These are phyloP conservation scores for Phytophthora quininea DNA, from an alignment of 352 stramenopile species.

Conservation along the genomic window DNA sequence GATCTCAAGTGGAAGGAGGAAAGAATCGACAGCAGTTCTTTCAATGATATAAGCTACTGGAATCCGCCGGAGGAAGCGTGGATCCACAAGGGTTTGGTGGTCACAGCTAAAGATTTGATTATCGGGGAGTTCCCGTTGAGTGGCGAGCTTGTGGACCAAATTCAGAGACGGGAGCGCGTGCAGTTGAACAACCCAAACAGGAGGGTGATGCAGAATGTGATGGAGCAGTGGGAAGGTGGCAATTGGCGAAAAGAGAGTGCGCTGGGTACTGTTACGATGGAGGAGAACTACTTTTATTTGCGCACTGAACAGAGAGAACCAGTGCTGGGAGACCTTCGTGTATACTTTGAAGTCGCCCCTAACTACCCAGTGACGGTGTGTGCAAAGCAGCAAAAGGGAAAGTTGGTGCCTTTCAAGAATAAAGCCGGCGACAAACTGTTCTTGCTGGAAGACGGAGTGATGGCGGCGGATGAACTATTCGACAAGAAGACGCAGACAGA, in stretches of 20 bases:
- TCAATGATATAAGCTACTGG: conserved; percentile 65
- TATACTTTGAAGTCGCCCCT: conserved; percentile 69
- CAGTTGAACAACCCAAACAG: conserved; percentile 45
- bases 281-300: conserved; percentile 69
- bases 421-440: conserved; percentile 52
- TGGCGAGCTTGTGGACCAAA: conserved; percentile 69
- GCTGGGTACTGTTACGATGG: conserved; percentile 53
- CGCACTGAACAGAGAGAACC: conserved; percentile 23
- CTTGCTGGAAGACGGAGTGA: conserved; percentile 68
- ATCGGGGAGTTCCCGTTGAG: conserved; percentile 67
- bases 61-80: conserved; percentile 72
- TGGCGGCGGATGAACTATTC: conserved; percentile 53
- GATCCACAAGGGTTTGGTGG: conserved; percentile 36
- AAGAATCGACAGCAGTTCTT: conserved; percentile 55
- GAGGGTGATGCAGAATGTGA: conserved; percentile 59
- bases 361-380: conserved; percentile 76
- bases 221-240: conserved; percentile 54
- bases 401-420: conserved; percentile 50
- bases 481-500: conserved; percentile 48
- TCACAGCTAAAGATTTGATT: conserved; percentile 49
- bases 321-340: conserved; percentile 60
- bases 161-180: conserved; percentile 62
- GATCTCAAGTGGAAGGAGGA: conserved; percentile 65
- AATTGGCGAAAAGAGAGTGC: conserved; percentile 47
- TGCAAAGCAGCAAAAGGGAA: conserved; percentile 31